A percentile compares a stretch with the other conserved stretches of the same genome.
phyloP scores from a whole-genome alignment of 1,284 basidiomycete species.

The Ustilago crameri region DNA sequence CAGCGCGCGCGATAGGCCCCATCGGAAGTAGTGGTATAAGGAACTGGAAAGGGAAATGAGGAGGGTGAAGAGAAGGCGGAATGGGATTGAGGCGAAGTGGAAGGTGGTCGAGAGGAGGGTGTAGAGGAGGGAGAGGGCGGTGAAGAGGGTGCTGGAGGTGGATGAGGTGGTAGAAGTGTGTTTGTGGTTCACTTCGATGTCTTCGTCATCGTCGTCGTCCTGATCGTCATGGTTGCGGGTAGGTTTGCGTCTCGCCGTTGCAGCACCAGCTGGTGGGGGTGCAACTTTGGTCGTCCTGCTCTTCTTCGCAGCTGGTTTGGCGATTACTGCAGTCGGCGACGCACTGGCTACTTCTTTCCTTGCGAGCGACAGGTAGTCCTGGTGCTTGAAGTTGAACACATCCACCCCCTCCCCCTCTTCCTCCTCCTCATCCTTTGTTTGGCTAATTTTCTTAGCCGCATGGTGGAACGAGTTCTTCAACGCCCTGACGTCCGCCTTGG shows the following conservation, averaged over 20 bases:
- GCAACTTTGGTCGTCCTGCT: too few relatives aligned
- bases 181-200: background rate
- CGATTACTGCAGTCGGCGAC: constrained; percentile 10
- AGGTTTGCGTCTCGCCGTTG: too few relatives aligned
- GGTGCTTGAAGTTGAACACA: constrained; percentile 44
- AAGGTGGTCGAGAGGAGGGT: background rate
- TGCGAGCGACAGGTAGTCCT: constrained; percentile 22
- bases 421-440: background rate
- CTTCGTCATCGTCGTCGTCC: constrained; percentile 9
- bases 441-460: background rate
- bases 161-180: too few relatives aligned
- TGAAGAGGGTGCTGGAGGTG: constrained; percentile 1
- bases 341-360: background rate
- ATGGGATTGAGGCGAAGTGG: constrained; percentile 6
- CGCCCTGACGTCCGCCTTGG: background rate
- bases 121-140: constrained; percentile 1
- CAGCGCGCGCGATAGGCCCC: constrained; percentile 18
- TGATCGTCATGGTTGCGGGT: background rate
- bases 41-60: background rate
- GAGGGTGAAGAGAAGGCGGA: constrained; percentile 1
- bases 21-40: constrained; percentile 9
- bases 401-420: constrained; percentile 12
- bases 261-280: too few relatives aligned
- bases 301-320: background rate
- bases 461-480: background rate